A percentile compares a stretch with the other conserved stretches of the same genome.
These are phyloP conservation scores for Salvia hispanica DNA, from an alignment of 257 asterid species.

Conservation along the genomic window DNA sequence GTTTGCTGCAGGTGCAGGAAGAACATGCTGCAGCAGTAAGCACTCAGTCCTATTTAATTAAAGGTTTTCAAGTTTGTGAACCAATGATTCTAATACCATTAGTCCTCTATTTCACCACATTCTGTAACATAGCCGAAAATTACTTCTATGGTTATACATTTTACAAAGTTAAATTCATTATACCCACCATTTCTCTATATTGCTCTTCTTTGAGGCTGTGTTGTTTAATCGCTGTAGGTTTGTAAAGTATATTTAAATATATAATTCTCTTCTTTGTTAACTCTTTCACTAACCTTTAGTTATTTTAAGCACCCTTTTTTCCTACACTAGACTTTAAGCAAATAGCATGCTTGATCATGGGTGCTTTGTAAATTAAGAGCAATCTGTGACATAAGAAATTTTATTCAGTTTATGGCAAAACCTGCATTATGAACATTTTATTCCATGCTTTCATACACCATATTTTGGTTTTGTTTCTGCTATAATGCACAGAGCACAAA, in stretches of 20 bases:
- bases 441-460: constrained; percentile 25
- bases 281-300: constrained; percentile 17
- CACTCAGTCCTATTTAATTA: constrained; percentile 27
- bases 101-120: constrained; percentile 12
- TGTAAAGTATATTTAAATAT: constrained; percentile 6
- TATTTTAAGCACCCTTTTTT: background rate
- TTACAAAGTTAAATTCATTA: background rate
- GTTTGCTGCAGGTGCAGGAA: constrained; percentile 65
- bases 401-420: background rate
- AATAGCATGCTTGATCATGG: constrained; percentile 13
- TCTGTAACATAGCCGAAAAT: background rate
- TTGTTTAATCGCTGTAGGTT: constrained; percentile 20
- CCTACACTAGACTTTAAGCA: constrained; percentile 11
- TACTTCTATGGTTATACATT: constrained; percentile 12
- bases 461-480: constrained; percentile 19
- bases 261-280: constrained; percentile 12
- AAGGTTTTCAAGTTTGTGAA: constrained; percentile 14
- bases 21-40: constrained; percentile 85
- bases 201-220: constrained; percentile 1
- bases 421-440: constrained; percentile 17
- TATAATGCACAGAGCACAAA: constrained; percentile 14
- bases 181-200: background rate
- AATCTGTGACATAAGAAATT: background rate
- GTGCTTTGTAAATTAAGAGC: constrained; percentile 11
- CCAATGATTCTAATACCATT: background rate